These are phyloP conservation scores for Apiospora koreana DNA, from an alignment of 2,329 filamentous ascomycete species.

Conservation along the genomic window DNA sequence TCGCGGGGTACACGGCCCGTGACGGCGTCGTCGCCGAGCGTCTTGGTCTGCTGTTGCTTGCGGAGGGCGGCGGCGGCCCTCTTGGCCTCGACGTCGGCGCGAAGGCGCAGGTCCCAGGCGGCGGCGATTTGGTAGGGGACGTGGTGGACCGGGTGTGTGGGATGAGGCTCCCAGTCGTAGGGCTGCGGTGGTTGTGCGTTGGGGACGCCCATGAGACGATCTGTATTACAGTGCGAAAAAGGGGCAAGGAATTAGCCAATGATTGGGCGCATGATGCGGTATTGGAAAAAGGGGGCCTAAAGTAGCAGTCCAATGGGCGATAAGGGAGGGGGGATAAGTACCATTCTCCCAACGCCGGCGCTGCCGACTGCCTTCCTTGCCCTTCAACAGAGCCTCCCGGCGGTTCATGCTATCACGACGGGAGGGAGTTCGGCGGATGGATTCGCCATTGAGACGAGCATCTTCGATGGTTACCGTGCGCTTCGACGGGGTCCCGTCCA, in stretches of 20 bases:
- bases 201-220: conserved; percentile 83
- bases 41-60: conserved; percentile 45
- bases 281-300: neutral
- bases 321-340: conserved; percentile 43
- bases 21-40: conserved; percentile 43
- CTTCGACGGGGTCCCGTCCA: conserved; percentile 57
- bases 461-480: conserved; percentile 30
- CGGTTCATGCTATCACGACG: conserved; percentile 56
- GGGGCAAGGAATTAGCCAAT: neutral
- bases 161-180: conserved; percentile 78
- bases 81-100: conserved; percentile 46
- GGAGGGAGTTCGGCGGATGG: conserved; percentile 45
- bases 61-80: conserved; percentile 39
- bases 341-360: conserved; percentile 94
- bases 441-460: conserved; percentile 24
- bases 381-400: conserved; percentile 79
- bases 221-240: conserved; percentile 45
- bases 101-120: conserved; percentile 44
- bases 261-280: neutral
- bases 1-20: conserved; percentile 72
- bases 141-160: conserved; percentile 75
- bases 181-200: conserved; percentile 81
- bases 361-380: conserved; percentile 86
- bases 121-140: conserved; percentile 86
- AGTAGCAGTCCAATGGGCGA: neutral